Percentiles rank a stretch among this genome's conserved stretches.
Conservation (phyloP, 2,329 filamentous ascomycete species). For the Sporothrix pseudoabietina region DNA sequence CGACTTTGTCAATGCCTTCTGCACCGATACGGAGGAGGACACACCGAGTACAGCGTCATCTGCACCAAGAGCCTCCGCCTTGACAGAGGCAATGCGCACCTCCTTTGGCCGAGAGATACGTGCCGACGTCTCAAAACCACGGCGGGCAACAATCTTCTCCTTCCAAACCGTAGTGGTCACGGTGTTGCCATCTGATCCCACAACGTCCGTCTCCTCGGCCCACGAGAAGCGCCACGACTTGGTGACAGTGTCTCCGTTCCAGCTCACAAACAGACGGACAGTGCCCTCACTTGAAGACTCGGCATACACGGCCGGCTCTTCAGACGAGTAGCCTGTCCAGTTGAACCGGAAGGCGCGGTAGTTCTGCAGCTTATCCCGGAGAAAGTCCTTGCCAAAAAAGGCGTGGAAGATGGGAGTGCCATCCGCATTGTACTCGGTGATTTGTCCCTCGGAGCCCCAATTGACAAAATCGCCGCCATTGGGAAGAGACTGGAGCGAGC, state of each 20-base stretch:
- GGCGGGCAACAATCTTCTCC: conserved; percentile 13
- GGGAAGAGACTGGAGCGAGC: conserved; percentile 56
- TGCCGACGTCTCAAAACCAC: conserved; percentile 30
- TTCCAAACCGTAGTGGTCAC: neutral
- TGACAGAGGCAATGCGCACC: conserved; percentile 9
- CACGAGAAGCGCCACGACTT: conserved; percentile 35
- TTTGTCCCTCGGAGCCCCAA: conserved; percentile 56
- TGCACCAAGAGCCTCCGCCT: conserved; percentile 22
- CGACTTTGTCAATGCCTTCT: neutral
- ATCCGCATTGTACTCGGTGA: conserved; percentile 52
- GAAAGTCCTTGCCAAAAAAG: conserved; percentile 47
- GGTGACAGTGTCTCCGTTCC: conserved; percentile 51
- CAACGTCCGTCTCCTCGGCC: neutral
- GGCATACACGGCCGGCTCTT: conserved; percentile 41
- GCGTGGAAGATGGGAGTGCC: conserved; percentile 57
- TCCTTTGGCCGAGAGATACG: neutral
- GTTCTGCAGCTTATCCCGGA: conserved; percentile 49
- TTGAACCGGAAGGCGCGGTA: conserved; percentile 58
- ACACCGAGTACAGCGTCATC: neutral
- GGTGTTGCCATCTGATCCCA: neutral
- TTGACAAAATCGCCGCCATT: conserved; percentile 58
- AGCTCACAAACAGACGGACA: conserved; percentile 44
- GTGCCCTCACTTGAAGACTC: conserved; percentile 34
- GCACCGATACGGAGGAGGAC: conserved; percentile 17
- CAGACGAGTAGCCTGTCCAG: conserved; percentile 54